Evolutionary conservation across 2,329 filamentous ascomycete genomes (phyloP), one percentile per base, ranked within the genome.

Genomic region (Venturia carpophila): DNA sequence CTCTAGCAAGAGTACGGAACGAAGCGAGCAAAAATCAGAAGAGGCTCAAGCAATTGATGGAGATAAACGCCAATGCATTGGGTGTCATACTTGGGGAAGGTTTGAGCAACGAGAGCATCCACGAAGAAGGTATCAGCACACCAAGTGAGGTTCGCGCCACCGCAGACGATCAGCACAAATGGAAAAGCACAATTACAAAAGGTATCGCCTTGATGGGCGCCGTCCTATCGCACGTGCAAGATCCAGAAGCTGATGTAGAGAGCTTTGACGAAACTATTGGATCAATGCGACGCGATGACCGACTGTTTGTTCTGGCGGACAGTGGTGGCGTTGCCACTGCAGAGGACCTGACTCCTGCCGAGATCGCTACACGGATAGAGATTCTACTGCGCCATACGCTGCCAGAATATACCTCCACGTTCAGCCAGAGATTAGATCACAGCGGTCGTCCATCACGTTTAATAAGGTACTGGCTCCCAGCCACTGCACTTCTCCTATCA

Each of bases 61-160:
- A 92, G 71, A 86, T 93, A 75, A 92, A 91, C 65, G 91, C 93
- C 1, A 92, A 90, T 71, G 90, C 91, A 1, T 80, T 97, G 4
- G 94, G 94, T 19, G 85, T 97, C 5, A 79, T 99, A 34, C 87
- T 97, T 69, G 91, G 93, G 65, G 91, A 96, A 73, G 92, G 90
- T 2, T 79, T 97, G 60, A 86, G 85, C 62, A 80, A 80, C 60
- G 79, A 81, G 42, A 30, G 24, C 30, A 63, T 43, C 43, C 68
- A 65, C 13, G 65, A 66, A 17, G 58, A 65, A n/a, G 63, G 52
- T 5, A 56, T n/a, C 11, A 55, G 42, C 34, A 55, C 64, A 24
- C 52, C 56, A 9, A 42, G 9, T 7, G 64, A 60, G 34, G 27
- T 45, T n/a, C 30, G 39, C 9, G 45, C 30, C n/a, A 37, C 27